Evolutionary conservation across 1,284 basidiomycete species (phyloP).

Genomic region (Gastroboletus turbinatus): DNA sequence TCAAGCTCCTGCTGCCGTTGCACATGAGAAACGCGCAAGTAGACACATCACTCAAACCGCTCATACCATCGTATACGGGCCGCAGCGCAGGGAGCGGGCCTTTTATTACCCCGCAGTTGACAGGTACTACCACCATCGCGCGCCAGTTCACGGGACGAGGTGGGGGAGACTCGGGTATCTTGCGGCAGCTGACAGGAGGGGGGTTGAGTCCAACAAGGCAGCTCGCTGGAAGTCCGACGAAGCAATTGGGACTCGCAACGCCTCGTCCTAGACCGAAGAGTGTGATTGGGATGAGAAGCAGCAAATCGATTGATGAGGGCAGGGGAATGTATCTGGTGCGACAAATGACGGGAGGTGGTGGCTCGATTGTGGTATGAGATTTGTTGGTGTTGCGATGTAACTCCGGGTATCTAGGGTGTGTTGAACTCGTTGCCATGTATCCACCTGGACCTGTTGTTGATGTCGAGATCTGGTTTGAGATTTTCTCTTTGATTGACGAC

Average conservation of each 20-base stretch:
- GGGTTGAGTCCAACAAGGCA: constrained; percentile 61
- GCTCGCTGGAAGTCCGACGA: constrained; percentile 53
- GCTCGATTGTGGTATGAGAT: constrained; percentile 26
- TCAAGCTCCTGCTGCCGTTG: constrained; percentile 56
- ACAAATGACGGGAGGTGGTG: constrained; percentile 65
- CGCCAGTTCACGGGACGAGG: constrained; percentile 71
- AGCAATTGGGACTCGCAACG: constrained; percentile 43
- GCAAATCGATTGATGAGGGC: constrained; percentile 59
- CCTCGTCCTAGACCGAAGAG: constrained; percentile 58
- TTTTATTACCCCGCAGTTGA: constrained; percentile 51
- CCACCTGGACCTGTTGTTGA: constrained; percentile 9
- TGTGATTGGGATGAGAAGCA: constrained; percentile 56
- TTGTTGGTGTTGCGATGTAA: neutral
- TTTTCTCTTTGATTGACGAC: neutral
- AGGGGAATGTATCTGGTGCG: constrained; percentile 64
- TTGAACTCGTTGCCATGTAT: constrained; percentile 22
- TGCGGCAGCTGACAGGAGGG: constrained; percentile 65
- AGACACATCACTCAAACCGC: constrained; percentile 46
- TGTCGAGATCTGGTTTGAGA: neutral
- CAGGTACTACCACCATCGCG: constrained; percentile 70
- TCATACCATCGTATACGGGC: constrained; percentile 50
- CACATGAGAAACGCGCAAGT: constrained; percentile 43
- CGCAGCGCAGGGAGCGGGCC: constrained; percentile 34
- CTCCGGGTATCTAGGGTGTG: too few relatives aligned
- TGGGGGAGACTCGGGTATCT: constrained; percentile 44